Conservation (phyloP, 257 asterid genomes). For the Linderniella brevidens region DNA sequence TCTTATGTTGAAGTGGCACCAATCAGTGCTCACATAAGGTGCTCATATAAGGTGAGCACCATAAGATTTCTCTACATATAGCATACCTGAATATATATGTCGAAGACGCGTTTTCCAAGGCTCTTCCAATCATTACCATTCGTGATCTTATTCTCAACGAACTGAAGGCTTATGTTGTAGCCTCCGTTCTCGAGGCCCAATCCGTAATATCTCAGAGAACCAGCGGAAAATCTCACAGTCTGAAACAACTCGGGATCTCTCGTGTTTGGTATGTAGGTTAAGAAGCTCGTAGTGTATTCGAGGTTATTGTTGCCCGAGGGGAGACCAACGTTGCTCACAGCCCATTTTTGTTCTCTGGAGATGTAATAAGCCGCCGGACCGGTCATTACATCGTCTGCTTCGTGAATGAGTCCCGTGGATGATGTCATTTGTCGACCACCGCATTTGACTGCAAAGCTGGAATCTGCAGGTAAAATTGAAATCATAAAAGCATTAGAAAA, state of each 20-base stretch:
- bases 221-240: conserved; percentile 49
- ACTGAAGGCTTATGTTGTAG: conserved; percentile 55
- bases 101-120: conserved; percentile 67
- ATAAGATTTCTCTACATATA: conserved; percentile 8
- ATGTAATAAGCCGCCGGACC: conserved; percentile 59
- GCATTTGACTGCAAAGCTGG: conserved; percentile 45
- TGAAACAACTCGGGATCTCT: conserved; percentile 45
- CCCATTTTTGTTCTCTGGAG: conserved; percentile 44
- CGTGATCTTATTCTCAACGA: conserved; percentile 36
- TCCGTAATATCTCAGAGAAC: conserved; percentile 74
- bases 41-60: too few species aligned
- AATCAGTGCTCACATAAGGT: too few species aligned
- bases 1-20: too few species aligned
- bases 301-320: conserved; percentile 28
- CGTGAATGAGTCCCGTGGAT: conserved; percentile 18
- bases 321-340: conserved; percentile 66
- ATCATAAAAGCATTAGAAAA: too few species aligned
- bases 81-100: conserved; percentile 67
- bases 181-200: conserved; percentile 70
- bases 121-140: conserved; percentile 32
- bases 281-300: conserved; percentile 12
- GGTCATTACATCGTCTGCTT: conserved; percentile 33
- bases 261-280: conserved; percentile 28
- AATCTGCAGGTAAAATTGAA: conserved; percentile 38
- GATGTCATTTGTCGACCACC: conserved; percentile 49